Base-by-base conservation (phyloP, 2,329 filamentous ascomycete species). In the Colletotrichum trifolii region DNA sequence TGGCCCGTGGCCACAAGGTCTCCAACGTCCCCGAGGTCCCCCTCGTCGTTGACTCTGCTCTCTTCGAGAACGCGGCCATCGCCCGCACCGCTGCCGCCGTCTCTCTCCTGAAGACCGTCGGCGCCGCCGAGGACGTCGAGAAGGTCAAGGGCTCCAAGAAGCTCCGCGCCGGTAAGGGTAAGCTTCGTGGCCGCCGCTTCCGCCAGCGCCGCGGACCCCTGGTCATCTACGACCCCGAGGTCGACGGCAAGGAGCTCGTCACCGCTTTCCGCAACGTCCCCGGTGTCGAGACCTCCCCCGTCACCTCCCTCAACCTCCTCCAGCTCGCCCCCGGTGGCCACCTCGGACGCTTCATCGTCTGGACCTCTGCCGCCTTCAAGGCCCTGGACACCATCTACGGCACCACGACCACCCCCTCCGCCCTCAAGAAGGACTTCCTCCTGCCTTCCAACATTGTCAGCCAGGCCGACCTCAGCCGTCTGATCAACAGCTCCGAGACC, bases 401-500 rank as follows among this genome's bases (percentile, higher is more conserved):
- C 81, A 91, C 91, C 79, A 96, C 94, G 80, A 96, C 92, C 77
- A 86, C 89, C 81, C 89, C 95, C 73, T 95, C 94, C 53, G 90
- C 91, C 71, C 90, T 97, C 78, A 99, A 99, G 94, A 96, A 96
- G 87, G 95, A 99, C 89, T 99, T 96, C 92, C 88, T 97, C 77
- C 90, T 99, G 73, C 96, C 96, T 72, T 91, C 91, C 77, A 94
- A 95, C 86, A 82, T 96, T 74, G 92, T 99, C 80, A 88, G 91
- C 77, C 95, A 99, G 88, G 89, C 96, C 79, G 96, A 99, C 79
- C 90, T 99, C 75, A 89, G 89, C 85, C 96, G 96, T 83, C 89
- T 99, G 78, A 99, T 99, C 91, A 99, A 99, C 93, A 95, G 91
- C 78, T 94, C 93, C 77, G 96, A 99, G 87, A 91, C 98, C 82